Base-by-base conservation (phyloP, 1,284 basidiomycete species). In the Meira miltonrushii region DNA sequence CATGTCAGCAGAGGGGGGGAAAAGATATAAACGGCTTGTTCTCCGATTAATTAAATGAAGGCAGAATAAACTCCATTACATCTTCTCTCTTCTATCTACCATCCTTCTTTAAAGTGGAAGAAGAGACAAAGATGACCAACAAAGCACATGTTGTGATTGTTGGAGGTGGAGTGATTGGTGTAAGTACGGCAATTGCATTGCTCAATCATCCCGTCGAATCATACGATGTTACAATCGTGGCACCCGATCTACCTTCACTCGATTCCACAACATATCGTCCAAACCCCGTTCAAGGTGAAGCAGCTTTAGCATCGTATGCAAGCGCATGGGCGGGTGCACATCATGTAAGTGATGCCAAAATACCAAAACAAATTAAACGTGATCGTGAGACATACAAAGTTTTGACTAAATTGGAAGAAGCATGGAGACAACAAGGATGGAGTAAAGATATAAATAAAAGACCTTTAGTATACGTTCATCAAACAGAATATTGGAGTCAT, bases 401-500 rank as follows among this genome's bases (percentile, higher is more conserved):
- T 40, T 10, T 53, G 46, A 38, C 61, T 58, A 61, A 54, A 48
- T 39, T 55, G 13, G 51, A 46, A 37, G 28, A 28, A 23, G 48
- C 48, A 23, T n/a, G 28, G 28, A 19, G 39, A 25, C 2, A 33
- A 5, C 41, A 17, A n/a, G 5, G 8, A 21, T 53, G 51, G 38
- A 17, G 51, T 38, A 15, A 39, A 53, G 39, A 28, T 12, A 53
- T 19, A 3, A 23, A 17, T 12, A 48, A 25, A 13, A 23, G 25
- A 48, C 17, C 46, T 48, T 23, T 48, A 21, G 21, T 48, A 5
- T 48, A 13, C 15, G 47, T 47, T 33, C 61, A 69, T 43, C 71
- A 73, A 57, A 64, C 60, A 11, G 71, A 73, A 56, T 57, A 62
- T 12, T 71, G 64, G 47, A 56, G 65, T 28, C 33, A 38, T 4